phyloP scores from a whole-genome alignment of 73 alveolate species.

The Blepharisma japonicum region DNA sequence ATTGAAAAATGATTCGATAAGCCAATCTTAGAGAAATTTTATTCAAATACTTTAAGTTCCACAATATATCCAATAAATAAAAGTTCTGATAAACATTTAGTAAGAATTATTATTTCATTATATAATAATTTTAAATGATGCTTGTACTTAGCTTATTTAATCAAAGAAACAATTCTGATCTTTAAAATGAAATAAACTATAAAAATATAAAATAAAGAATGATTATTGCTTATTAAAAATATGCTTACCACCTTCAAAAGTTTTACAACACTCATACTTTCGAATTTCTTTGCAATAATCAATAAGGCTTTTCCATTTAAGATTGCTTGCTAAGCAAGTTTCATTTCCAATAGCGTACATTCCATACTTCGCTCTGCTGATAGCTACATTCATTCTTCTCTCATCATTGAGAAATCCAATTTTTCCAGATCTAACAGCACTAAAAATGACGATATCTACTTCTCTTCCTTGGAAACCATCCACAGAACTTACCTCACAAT shows the following conservation, averaged over 20 bases:
- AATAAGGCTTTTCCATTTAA: constrained; percentile 65
- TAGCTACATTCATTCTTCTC: constrained; percentile 94
- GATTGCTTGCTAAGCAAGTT: constrained; percentile 57
- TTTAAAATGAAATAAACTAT: too few relatives aligned
- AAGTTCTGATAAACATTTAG: too few relatives aligned
- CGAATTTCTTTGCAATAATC: constrained; percentile 50
- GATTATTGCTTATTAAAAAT: too few relatives aligned
- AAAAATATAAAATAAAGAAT: too few relatives aligned
- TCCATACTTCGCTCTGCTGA: constrained; percentile 82
- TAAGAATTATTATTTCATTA: too few relatives aligned
- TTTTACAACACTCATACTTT: constrained; percentile 30
- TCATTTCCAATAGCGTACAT: constrained; percentile 79
- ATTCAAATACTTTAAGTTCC: too few relatives aligned
- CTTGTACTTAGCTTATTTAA: too few relatives aligned
- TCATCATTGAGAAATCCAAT: constrained; percentile 87
- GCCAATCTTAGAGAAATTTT: too few relatives aligned
- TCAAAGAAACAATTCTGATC: too few relatives aligned
- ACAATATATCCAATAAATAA: too few relatives aligned
- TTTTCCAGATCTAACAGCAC: constrained; percentile 76
- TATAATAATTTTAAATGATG: too few relatives aligned
- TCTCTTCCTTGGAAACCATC: constrained; percentile 96
- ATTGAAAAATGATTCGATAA: too few relatives aligned
- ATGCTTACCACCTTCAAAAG: constrained; percentile 2
- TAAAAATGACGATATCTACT: constrained; percentile 80
- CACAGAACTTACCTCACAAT: constrained; percentile 72